Percentiles rank a stretch among this genome's conserved stretches.
phyloP scores from a whole-genome alignment of 2,329 filamentous ascomycete genomes.

The Ciborinia camelliae region DNA sequence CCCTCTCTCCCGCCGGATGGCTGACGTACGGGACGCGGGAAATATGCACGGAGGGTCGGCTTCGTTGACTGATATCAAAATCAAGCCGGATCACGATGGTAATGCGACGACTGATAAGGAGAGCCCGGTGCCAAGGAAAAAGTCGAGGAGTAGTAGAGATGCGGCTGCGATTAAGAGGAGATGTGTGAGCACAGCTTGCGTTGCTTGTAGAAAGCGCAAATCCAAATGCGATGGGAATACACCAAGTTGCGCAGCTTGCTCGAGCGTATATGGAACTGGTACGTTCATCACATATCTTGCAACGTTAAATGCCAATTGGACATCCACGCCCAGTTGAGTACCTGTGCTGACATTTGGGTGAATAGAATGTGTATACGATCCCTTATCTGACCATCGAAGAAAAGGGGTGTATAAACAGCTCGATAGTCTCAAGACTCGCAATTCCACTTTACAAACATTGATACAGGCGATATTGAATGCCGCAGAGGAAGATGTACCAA shows the following conservation, averaged over 20 bases:
- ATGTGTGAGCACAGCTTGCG: conserved; percentile 81
- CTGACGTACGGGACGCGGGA: conserved; percentile 16
- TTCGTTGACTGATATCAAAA: conserved; percentile 8
- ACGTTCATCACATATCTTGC: conserved; percentile 18
- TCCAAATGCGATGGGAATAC: conserved; percentile 89
- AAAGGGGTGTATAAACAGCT: conserved; percentile 96
- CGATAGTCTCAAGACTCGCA: conserved; percentile 81
- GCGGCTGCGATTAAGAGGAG: conserved; percentile 55
- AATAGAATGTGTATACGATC: conserved; percentile 83
- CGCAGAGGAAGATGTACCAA: conserved; percentile 78
- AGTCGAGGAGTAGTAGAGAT: conserved; percentile 35
- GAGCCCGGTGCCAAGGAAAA: conserved; percentile 31
- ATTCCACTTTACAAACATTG: conserved; percentile 85
- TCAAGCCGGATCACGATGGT: not conserved
- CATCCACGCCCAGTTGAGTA: not conserved
- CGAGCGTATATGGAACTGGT: conserved; percentile 80
- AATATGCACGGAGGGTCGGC: conserved; percentile 3
- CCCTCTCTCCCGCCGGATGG: conserved; percentile 15
- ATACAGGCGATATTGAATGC: conserved; percentile 91
- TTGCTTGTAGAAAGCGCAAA: conserved; percentile 75
- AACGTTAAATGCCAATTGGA: not conserved
- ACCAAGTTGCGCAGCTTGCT: conserved; percentile 92
- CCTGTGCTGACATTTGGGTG: conserved; percentile 16
- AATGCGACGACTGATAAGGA: conserved; percentile 4
- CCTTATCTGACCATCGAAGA: conserved; percentile 89